phyloP scores from a whole-genome alignment of 2,329 filamentous ascomycete species.

The Pyrenophora graminea region DNA sequence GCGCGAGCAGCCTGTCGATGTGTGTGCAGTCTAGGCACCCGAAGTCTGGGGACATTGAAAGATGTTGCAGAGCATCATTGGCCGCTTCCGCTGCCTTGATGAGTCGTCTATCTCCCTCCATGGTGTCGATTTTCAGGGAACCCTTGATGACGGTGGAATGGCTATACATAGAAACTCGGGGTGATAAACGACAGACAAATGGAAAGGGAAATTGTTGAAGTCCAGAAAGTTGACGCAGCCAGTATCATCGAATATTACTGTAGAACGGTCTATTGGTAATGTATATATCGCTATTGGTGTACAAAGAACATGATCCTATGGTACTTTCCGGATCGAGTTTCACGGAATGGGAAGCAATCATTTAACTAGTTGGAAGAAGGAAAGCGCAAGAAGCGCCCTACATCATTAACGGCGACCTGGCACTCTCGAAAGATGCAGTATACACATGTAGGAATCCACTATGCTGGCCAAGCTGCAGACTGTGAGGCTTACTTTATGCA shows the following conservation, averaged over 20 bases:
- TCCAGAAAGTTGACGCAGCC: background rate
- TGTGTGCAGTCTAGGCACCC: slow-evolving; percentile 39
- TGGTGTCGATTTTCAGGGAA: slow-evolving; percentile 13
- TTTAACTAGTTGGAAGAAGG: slow-evolving; percentile 11
- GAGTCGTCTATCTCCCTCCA: slow-evolving; percentile 39
- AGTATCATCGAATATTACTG: background rate
- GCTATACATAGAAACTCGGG: background rate
- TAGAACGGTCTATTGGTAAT: slow-evolving; percentile 8
- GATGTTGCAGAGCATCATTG: slow-evolving; percentile 42
- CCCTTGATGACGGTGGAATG: slow-evolving; percentile 18
- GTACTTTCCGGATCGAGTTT: background rate
- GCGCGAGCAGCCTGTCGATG: slow-evolving; percentile 39
- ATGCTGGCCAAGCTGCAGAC: slow-evolving; percentile 8
- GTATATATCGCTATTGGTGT: slow-evolving; percentile 17
- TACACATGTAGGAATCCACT: slow-evolving; percentile 27
- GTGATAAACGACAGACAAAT: background rate
- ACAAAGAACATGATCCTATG: slow-evolving; percentile 8
- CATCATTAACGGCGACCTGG: slow-evolving; percentile 14
- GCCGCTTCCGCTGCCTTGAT: slow-evolving; percentile 40
- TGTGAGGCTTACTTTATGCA: slow-evolving; percentile 25
- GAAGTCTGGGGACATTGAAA: slow-evolving; percentile 40
- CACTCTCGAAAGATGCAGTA: slow-evolving; percentile 23
- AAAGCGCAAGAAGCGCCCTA: slow-evolving; percentile 11
- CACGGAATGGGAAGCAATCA: slow-evolving; percentile 6
- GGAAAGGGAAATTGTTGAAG: background rate